Percentiles rank a stretch among this genome's conserved stretches.
These are phyloP conservation scores for Entomortierella chlamydospora DNA, from an alignment of 192 early-diverging fungal species.

Conservation along the genomic window DNA sequence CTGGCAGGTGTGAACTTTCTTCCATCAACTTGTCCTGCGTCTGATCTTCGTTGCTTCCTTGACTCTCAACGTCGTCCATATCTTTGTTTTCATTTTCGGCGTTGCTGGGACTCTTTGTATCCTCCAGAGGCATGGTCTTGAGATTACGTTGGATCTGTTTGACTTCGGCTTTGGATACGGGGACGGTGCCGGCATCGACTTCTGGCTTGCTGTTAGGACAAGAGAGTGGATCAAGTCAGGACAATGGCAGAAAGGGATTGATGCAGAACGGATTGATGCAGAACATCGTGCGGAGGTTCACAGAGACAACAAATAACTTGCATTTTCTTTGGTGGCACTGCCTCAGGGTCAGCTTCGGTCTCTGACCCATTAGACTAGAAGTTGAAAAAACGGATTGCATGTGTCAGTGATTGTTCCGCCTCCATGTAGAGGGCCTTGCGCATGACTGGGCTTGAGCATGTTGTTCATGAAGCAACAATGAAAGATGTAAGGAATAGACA, in stretches of 20 bases:
- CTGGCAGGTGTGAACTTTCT: slow-evolving; percentile 10
- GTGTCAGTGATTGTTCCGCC: background rate
- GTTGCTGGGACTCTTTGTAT: background rate
- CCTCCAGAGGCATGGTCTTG: slow-evolving; percentile 53
- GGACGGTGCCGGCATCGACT: background rate
- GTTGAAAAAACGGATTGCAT: background rate
- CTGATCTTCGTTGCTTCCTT: slow-evolving; percentile 25
- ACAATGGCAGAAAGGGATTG: background rate
- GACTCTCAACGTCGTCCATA: slow-evolving; percentile 52
- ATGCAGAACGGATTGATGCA: no score
- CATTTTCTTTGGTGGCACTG: slow-evolving; percentile 52
- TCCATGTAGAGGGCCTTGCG: no score
- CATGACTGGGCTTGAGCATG: no score
- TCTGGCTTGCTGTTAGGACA: slow-evolving; percentile 34
- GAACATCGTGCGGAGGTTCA: background rate
- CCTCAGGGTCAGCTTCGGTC: slow-evolving; percentile 27
- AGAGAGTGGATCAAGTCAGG: background rate
- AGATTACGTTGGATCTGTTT: slow-evolving; percentile 48
- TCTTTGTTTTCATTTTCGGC: slow-evolving; percentile 17
- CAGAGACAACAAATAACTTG: background rate
- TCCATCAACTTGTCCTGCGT: slow-evolving; percentile 34
- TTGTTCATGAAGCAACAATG: no score
- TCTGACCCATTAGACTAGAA: slow-evolving; percentile 19
- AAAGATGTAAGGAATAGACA: background rate
- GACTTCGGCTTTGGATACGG: slow-evolving; percentile 47